These are phyloP conservation scores for Euclidium syriacum DNA, from an alignment of 345 rosid species.

Conservation along the genomic window DNA sequence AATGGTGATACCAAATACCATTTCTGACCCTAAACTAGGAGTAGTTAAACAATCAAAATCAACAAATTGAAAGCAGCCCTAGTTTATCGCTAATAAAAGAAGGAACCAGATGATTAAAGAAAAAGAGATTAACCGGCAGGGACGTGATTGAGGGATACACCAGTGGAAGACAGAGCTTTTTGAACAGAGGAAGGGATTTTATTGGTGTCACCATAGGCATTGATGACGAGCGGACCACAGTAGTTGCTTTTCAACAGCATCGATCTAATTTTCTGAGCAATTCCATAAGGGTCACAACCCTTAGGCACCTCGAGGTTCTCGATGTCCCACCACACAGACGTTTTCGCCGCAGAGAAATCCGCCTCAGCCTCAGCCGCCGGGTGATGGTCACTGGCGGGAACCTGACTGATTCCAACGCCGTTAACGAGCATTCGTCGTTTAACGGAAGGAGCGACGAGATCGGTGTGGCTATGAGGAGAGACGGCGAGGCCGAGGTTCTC, in stretches of 20 bases:
- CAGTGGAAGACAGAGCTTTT: slow-evolving; percentile 72
- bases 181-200: slow-evolving; percentile 43
- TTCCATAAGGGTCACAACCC: slow-evolving; percentile 48
- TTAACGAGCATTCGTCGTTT: slow-evolving; percentile 65
- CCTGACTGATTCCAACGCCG: slow-evolving; percentile 68
- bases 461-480: slow-evolving; percentile 71
- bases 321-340: slow-evolving; percentile 85
- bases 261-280: slow-evolving; percentile 67
- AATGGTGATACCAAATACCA: too few relatives aligned
- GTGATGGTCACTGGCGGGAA: slow-evolving; percentile 67
- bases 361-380: not conserved
- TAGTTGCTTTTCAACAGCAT: slow-evolving; percentile 51
- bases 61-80: too few relatives aligned
- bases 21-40: too few relatives aligned
- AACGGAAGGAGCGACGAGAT: slow-evolving; percentile 39
- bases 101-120: not conserved
- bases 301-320: slow-evolving; percentile 72
- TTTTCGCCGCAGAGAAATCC: slow-evolving; percentile 52
- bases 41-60: too few relatives aligned
- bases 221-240: slow-evolving; percentile 61
- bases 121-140: not conserved
- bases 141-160: slow-evolving; percentile 54
- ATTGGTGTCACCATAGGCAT: slow-evolving; percentile 73
- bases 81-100: not conserved
- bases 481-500: too few relatives aligned